Evolutionary conservation across 352 stramenopile species (phyloP).

Genomic region (Phytophthora nicotianae): DNA sequence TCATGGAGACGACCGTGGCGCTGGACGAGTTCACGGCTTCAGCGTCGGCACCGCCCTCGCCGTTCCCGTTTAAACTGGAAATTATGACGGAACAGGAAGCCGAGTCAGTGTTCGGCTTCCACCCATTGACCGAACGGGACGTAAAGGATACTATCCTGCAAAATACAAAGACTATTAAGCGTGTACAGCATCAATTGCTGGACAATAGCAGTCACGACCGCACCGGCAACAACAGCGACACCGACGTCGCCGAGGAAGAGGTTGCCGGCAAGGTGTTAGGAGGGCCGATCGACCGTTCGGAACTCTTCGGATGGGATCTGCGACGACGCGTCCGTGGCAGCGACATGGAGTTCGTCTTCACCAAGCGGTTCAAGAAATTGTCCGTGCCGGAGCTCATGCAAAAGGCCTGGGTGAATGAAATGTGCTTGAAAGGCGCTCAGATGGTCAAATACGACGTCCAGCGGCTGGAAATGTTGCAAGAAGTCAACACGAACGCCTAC

Average conservation of each 20-base stretch:
- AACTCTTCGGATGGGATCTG: slow-evolving; percentile 59
- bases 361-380: slow-evolving; percentile 45
- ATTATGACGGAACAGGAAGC: slow-evolving; percentile 39
- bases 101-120: slow-evolving; percentile 52
- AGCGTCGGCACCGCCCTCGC: slow-evolving; percentile 17
- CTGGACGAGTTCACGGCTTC: slow-evolving; percentile 31
- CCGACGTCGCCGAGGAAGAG: slow-evolving; percentile 7
- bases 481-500: slow-evolving; percentile 42
- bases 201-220: neutral
- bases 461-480: slow-evolving; percentile 54
- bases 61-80: slow-evolving; percentile 30
- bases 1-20: slow-evolving; percentile 51
- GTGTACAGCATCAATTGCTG: slow-evolving; percentile 41
- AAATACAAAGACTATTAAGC: slow-evolving; percentile 32
- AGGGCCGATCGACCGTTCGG: slow-evolving; percentile 21
- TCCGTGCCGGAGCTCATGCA: slow-evolving; percentile 48
- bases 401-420: slow-evolving; percentile 50
- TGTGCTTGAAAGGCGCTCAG: slow-evolving; percentile 40
- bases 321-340: slow-evolving; percentile 39
- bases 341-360: slow-evolving; percentile 56
- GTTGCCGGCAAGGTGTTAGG: slow-evolving; percentile 9
- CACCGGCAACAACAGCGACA: slow-evolving; percentile 12
- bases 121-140: slow-evolving; percentile 27
- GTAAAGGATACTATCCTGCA: slow-evolving; percentile 55
- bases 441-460: slow-evolving; percentile 57